Conservation (phyloP, 495 filamentous ascomycete species). For the Xylaria sp. region DNA sequence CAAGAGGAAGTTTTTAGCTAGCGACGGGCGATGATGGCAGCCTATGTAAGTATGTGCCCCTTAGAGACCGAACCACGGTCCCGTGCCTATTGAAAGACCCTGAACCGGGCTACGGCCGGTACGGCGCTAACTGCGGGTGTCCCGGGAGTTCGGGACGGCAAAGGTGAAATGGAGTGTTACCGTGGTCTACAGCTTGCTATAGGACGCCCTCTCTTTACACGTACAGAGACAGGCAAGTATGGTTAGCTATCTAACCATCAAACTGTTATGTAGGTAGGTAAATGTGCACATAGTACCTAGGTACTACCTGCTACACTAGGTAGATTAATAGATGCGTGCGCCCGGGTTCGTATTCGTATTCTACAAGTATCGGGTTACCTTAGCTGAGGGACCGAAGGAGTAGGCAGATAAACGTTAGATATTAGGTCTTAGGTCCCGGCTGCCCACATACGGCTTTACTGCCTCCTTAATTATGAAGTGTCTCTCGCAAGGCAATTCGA, state of each 20-base stretch:
- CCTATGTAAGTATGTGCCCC: background rate
- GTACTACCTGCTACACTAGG: no score
- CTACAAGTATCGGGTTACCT: no score
- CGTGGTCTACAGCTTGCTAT: background rate
- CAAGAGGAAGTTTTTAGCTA: background rate
- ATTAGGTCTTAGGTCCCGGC: no score
- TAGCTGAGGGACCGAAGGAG: no score
- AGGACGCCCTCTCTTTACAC: background rate
- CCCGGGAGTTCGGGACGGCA: background rate
- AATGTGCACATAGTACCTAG: background rate
- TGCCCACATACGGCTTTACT: no score
- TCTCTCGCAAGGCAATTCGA: no score
- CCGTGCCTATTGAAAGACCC: background rate
- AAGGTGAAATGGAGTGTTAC: background rate
- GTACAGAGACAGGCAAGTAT: background rate
- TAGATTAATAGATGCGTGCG: background rate
- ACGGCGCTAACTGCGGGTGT: constrained; percentile 1
- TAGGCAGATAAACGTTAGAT: no score
- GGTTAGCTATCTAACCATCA: background rate
- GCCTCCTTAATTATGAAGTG: no score
- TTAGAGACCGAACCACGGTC: background rate
- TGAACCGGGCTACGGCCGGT: constrained; percentile 1
- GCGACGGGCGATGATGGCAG: background rate
- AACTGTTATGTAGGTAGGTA: background rate
- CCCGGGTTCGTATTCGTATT: background rate